A percentile compares a stretch with the other conserved stretches of the same genome.
These are phyloP conservation scores for Paracorniculantispora psalliotae DNA, from an alignment of 2,329 filamentous ascomycete species.

Conservation along the genomic window DNA sequence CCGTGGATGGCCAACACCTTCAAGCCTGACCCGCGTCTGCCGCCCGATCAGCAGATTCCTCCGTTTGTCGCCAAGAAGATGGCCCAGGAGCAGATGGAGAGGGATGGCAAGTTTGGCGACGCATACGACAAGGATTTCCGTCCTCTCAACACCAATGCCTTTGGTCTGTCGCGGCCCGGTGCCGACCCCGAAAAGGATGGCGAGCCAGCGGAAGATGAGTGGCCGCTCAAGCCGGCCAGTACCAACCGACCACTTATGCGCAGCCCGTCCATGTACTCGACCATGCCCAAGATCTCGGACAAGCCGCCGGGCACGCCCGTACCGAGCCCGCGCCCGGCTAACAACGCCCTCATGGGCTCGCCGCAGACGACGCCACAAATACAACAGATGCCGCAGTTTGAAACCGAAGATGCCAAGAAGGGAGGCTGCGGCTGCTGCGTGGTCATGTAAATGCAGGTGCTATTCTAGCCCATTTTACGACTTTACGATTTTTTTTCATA, in stretches of 20 bases:
- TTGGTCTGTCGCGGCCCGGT: constrained; percentile 39
- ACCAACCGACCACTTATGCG: constrained; percentile 43
- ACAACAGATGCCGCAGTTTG: constrained; percentile 17
- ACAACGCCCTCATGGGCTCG: constrained; percentile 24
- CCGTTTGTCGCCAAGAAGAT: constrained; percentile 88
- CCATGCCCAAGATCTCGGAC: constrained; percentile 54
- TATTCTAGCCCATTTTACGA: constrained; percentile 17
- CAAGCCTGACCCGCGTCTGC: constrained; percentile 88
- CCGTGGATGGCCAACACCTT: constrained; percentile 95
- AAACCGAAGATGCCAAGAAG: constrained; percentile 32
- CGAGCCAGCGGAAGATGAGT: constrained; percentile 38
- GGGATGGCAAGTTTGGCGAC: constrained; percentile 79
- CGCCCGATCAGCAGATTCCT: constrained; percentile 90
- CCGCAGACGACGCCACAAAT: constrained; percentile 20
- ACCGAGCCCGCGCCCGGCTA: constrained; percentile 42
- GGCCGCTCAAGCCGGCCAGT: constrained; percentile 48
- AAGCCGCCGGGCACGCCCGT: constrained; percentile 30
- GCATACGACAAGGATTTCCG: constrained; percentile 85
- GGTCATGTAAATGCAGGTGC: constrained; percentile 37
- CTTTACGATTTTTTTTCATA: constrained; percentile 19
- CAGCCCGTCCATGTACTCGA: constrained; percentile 52
- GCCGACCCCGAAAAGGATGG: constrained; percentile 4
- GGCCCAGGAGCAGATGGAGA: constrained; percentile 93
- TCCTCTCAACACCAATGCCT: constrained; percentile 65
- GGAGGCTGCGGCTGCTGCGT: constrained; percentile 47